A percentile compares a stretch with the other conserved stretches of the same genome.
Conservation (phyloP, 306 rosid genomes). For the Inga leiocalycina region DNA sequence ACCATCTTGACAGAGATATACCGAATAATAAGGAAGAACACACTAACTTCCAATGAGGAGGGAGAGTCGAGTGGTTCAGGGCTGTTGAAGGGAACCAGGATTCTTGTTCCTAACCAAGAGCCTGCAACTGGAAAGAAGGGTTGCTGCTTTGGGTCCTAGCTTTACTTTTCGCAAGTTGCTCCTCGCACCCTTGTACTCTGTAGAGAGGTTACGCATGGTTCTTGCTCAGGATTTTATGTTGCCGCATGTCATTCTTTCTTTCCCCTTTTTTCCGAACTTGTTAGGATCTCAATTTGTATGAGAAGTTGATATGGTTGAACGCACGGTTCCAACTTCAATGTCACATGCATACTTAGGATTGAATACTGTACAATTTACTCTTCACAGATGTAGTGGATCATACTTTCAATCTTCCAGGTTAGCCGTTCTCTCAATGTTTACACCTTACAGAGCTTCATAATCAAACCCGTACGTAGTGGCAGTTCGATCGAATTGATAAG, state of each 20-base stretch:
- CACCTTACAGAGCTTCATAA: background rate
- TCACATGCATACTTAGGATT: conserved; percentile 6
- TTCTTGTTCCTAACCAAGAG: conserved; percentile 61
- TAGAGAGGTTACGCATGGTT: conserved; percentile 24
- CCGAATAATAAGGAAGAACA: conserved; percentile 66
- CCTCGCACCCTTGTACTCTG: conserved; percentile 23
- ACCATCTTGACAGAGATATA: conserved; percentile 78
- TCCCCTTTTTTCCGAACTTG: background rate
- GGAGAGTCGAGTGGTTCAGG: conserved; percentile 44
- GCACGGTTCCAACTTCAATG: conserved; percentile 25
- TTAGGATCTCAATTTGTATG: conserved; percentile 42
- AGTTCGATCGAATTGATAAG: too few species aligned
- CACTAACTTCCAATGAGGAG: conserved; percentile 53
- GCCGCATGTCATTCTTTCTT: background rate
- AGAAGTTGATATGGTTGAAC: conserved; percentile 13
- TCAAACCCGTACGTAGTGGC: background rate
- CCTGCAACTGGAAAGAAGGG: conserved; percentile 40
- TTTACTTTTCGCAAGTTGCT: conserved; percentile 3
- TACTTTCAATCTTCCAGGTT: background rate
- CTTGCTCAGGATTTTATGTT: conserved; percentile 15
- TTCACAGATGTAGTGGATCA: background rate
- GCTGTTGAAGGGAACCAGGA: conserved; percentile 68
- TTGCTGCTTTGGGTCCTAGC: conserved; percentile 63
- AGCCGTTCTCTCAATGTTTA: background rate
- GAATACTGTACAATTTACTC: background rate